phyloP scores from a whole-genome alignment of 331 rosid genomes.

The Dryas integrifolia region DNA sequence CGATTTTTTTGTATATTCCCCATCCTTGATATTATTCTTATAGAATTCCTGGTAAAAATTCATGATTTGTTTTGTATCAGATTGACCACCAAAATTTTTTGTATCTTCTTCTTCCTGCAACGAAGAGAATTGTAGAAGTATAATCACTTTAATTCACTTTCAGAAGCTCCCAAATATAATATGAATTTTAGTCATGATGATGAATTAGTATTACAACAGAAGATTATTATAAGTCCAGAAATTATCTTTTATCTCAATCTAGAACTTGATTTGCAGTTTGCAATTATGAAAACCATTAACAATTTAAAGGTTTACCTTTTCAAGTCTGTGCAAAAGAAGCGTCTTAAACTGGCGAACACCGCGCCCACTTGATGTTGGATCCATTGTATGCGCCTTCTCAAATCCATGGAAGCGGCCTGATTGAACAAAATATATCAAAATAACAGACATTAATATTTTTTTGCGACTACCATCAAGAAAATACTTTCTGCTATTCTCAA shows the following conservation, averaged over 20 bases:
- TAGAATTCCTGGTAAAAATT: conserved; percentile 55
- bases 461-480: neutral
- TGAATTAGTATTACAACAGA: neutral
- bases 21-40: conserved; percentile 48
- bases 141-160: conserved; percentile 2
- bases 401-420: conserved; percentile 86
- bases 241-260: neutral
- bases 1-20: conserved; percentile 62
- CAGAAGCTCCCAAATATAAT: conserved; percentile 3
- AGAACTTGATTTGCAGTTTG: neutral
- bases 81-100: conserved; percentile 11
- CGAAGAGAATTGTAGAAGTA: conserved; percentile 6
- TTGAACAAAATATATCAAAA: conserved; percentile 19
- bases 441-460: neutral
- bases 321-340: conserved; percentile 65
- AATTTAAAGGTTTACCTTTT: conserved; percentile 42
- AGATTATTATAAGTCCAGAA: neutral
- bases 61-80: conserved; percentile 56
- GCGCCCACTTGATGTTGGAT: conserved; percentile 75
- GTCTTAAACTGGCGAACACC: conserved; percentile 96
- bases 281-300: neutral
- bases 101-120: conserved; percentile 65
- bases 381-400: conserved; percentile 69
- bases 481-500: neutral
- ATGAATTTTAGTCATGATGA: neutral